Conservation (phyloP, 768 basidiomycete species). For the Xerocomellus dryophilus region DNA sequence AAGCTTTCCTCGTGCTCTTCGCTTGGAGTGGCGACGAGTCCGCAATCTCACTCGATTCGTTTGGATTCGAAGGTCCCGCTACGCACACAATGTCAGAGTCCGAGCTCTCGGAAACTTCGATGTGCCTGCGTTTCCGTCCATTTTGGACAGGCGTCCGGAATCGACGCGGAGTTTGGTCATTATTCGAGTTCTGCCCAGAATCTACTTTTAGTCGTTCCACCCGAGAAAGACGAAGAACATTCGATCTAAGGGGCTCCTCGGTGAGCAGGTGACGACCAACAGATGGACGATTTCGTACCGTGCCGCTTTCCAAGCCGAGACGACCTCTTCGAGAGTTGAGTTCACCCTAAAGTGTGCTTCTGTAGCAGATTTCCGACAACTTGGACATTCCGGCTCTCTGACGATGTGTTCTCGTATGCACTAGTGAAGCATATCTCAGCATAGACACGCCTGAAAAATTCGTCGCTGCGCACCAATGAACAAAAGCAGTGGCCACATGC, state of each 20-base stretch:
- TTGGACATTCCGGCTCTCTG: constrained; percentile 67
- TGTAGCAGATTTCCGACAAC: constrained; percentile 55
- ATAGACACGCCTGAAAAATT: neutral
- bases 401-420: constrained; percentile 64
- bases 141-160: constrained; percentile 17
- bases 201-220: constrained; percentile 25
- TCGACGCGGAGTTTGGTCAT: constrained; percentile 18
- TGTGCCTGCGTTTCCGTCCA: constrained; percentile 38
- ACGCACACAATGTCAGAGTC: constrained; percentile 30
- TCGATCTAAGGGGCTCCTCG: constrained; percentile 33
- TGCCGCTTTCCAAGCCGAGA: constrained; percentile 66
- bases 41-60: constrained; percentile 22
- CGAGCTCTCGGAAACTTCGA: constrained; percentile 16
- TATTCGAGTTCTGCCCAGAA: constrained; percentile 4
- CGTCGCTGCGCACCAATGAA: constrained; percentile 52
- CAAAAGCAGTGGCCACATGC: constrained; percentile 82
- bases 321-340: constrained; percentile 64
- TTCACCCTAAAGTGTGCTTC: constrained; percentile 69
- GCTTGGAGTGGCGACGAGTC: constrained; percentile 23
- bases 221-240: constrained; percentile 41
- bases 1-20: constrained; percentile 20
- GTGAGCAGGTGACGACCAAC: neutral
- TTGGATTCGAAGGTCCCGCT: constrained; percentile 30
- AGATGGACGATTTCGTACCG: constrained; percentile 44
- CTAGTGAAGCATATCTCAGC: constrained; percentile 36